phyloP scores from a whole-genome alignment of 352 stramenopile genomes.

The Elongisporangium anandrum region DNA sequence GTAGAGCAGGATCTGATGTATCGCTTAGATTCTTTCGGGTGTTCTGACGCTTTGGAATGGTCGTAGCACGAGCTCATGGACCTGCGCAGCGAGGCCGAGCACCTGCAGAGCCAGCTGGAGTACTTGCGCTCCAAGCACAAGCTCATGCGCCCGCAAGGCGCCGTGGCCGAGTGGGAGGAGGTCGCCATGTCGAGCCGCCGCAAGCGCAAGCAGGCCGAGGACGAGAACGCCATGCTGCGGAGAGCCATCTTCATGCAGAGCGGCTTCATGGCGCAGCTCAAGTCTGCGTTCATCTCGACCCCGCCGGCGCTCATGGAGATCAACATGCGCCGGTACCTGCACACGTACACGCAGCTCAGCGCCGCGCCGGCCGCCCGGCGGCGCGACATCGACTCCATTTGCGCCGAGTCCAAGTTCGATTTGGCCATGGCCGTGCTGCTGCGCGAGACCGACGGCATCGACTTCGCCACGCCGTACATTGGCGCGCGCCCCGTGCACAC shows the following conservation, averaged over 20 bases:
- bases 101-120: slow-evolving; percentile 41
- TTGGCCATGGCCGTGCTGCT: slow-evolving; percentile 14
- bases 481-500: slow-evolving; percentile 18
- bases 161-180: slow-evolving; percentile 54
- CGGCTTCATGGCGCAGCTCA: slow-evolving; percentile 32
- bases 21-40: background rate
- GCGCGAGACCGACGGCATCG: slow-evolving; percentile 2
- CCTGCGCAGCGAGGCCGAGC: slow-evolving; percentile 37
- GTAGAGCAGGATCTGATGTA: too few species aligned
- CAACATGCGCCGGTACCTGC: slow-evolving; percentile 35
- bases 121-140: slow-evolving; percentile 51
- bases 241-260: slow-evolving; percentile 51
- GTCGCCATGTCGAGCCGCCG: slow-evolving; percentile 48
- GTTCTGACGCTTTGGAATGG: background rate
- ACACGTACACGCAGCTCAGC: slow-evolving; percentile 24
- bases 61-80: slow-evolving; percentile 35
- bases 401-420: slow-evolving; percentile 23
- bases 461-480: slow-evolving; percentile 21
- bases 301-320: slow-evolving; percentile 17
- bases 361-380: background rate
- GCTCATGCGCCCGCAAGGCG: slow-evolving; percentile 29
- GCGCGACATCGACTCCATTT: slow-evolving; percentile 10
- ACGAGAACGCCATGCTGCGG: slow-evolving; percentile 44
- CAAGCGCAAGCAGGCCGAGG: slow-evolving; percentile 52
- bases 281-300: slow-evolving; percentile 20